A percentile compares a stretch with the other conserved stretches of the same genome.
These are phyloP conservation scores for Corrigiola litoralis DNA, from an alignment of 179 eudicot genomes.

Conservation along the genomic window DNA sequence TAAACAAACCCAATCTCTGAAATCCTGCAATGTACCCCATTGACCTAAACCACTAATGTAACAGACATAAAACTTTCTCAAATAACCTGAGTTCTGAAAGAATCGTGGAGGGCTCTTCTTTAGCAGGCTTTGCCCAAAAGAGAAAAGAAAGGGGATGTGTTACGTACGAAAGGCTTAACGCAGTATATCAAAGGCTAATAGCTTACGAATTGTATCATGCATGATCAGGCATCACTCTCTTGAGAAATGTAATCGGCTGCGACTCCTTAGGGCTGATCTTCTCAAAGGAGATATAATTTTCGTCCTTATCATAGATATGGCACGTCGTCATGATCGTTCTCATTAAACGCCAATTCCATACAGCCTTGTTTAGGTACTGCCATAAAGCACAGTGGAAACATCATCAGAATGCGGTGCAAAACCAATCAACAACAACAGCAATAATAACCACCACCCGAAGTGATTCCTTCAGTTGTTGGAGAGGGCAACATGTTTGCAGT, in stretches of 20 bases:
- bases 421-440: not conserved
- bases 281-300: slow-evolving; percentile 67
- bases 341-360: slow-evolving; percentile 97
- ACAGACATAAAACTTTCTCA: no score
- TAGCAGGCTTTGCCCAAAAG: no score
- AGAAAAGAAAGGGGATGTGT: no score
- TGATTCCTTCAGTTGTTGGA: no score
- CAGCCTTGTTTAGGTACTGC: slow-evolving; percentile 85
- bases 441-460: not conserved
- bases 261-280: slow-evolving; percentile 67
- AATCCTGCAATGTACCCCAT: not conserved
- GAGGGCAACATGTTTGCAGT: not conserved
- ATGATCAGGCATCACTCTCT: slow-evolving; percentile 73
- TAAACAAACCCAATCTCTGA: not conserved
- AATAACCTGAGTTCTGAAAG: no score
- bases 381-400: not conserved
- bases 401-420: not conserved
- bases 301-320: slow-evolving; percentile 68
- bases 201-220: slow-evolving; percentile 53
- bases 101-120: no score
- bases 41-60: no score
- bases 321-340: slow-evolving; percentile 84
- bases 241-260: slow-evolving; percentile 69
- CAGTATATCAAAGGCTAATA: no score
- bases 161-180: no score